These are phyloP conservation scores for Aspergillus terreus DNA, from an alignment of 2,329 filamentous ascomycete genomes.

Conservation along the genomic window DNA sequence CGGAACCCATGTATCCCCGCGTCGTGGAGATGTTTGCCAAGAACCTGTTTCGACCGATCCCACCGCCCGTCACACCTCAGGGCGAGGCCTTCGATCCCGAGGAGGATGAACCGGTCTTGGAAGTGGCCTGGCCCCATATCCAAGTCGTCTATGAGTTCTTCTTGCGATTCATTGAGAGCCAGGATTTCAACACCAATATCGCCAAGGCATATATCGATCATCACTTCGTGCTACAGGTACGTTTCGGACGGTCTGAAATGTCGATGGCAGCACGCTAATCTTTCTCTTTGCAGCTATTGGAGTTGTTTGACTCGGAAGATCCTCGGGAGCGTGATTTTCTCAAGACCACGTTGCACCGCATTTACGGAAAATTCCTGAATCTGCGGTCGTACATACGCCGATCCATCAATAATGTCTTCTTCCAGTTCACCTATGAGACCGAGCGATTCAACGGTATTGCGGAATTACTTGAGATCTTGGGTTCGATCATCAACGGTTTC, in stretches of 20 bases:
- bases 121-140: slow-evolving; percentile 98
- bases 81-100: slow-evolving; percentile 98
- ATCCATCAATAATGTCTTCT: slow-evolving; percentile 99
- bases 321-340: slow-evolving; percentile 94
- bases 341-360: slow-evolving; percentile 95
- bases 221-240: slow-evolving; percentile 81
- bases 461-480: slow-evolving; percentile 91
- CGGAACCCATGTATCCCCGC: slow-evolving; percentile 96
- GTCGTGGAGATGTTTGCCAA: slow-evolving; percentile 99
- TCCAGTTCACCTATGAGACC: slow-evolving; percentile 98
- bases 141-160: slow-evolving; percentile 99
- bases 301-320: slow-evolving; percentile 97
- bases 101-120: slow-evolving; percentile 94
- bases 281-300: slow-evolving; percentile 62
- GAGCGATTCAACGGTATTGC: slow-evolving; percentile 98
- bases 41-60: slow-evolving; percentile 95
- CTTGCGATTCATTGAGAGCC: slow-evolving; percentile 96
- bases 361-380: slow-evolving; percentile 98
- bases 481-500: slow-evolving; percentile 98
- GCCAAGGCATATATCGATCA: slow-evolving; percentile 99
- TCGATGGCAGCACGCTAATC: no score
- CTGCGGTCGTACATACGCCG: slow-evolving; percentile 93
- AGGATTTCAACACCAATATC: slow-evolving; percentile 99
- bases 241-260: slow-evolving; percentile 5
- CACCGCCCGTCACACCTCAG: slow-evolving; percentile 94